These are phyloP conservation scores for Sugiyamaella neomexicana DNA, from an alignment of 1,139 yeast species.

Conservation along the genomic window DNA sequence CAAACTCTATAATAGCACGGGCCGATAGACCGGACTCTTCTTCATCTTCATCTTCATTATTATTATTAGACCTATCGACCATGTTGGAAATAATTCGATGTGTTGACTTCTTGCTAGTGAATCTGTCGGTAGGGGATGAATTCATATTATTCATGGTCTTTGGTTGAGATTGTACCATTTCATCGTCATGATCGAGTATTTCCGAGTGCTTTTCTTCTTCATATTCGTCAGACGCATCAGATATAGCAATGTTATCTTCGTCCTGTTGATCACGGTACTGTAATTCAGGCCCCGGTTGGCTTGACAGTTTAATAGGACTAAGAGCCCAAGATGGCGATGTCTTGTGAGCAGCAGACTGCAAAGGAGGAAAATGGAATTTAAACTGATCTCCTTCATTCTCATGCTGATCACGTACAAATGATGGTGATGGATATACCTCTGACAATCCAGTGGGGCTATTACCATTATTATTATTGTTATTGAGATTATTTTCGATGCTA, in stretches of 20 bases:
- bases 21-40: slow-evolving; percentile 3
- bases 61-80: not conserved
- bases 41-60: not conserved
- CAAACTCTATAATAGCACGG: slow-evolving; percentile 2
- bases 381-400: not conserved
- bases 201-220: slow-evolving; percentile 2
- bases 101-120: not conserved
- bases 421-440: slow-evolving; percentile 3
- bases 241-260: not conserved
- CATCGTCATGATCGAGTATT: not conserved
- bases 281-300: not conserved
- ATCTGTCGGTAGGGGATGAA: not conserved
- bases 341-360: not conserved
- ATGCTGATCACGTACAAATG: not conserved
- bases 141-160: not conserved
- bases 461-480: not conserved
- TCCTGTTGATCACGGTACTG: not conserved
- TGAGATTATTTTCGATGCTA: not conserved
- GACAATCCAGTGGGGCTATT: not conserved
- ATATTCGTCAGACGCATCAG: not conserved
- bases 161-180: not conserved
- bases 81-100: slow-evolving; percentile 2
- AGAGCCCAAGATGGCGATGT: not conserved
- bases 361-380: not conserved
- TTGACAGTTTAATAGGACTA: slow-evolving; percentile 1